Percentiles rank a stretch among this genome's conserved stretches.
These are phyloP conservation scores for Corinectria fuckeliana DNA, from an alignment of 2,329 filamentous ascomycete genomes.

Conservation along the genomic window DNA sequence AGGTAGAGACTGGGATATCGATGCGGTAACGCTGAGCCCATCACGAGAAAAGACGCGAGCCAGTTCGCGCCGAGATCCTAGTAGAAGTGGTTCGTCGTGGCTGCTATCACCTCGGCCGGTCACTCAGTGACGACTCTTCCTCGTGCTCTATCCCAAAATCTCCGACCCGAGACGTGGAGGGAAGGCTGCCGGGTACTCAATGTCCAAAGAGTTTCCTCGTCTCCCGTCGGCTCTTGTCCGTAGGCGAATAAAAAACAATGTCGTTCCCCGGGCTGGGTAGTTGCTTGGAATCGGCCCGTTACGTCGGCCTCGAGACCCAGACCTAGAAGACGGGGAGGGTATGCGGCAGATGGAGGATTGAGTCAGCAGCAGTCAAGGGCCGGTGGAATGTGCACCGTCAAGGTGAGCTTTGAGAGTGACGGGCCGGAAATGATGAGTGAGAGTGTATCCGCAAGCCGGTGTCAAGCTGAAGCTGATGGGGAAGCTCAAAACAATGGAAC, in stretches of 20 bases:
- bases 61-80: constrained; percentile 22
- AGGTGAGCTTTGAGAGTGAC: background rate
- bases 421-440: background rate
- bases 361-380: background rate
- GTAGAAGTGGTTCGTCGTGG: constrained; percentile 17
- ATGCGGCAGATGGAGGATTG: background rate
- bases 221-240: background rate
- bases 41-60: constrained; percentile 30
- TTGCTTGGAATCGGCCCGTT: background rate
- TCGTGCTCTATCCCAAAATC: background rate
- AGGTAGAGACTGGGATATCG: constrained; percentile 13
- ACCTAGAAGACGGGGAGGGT: background rate
- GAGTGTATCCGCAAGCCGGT: background rate
- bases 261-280: background rate
- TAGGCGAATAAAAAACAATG: background rate
- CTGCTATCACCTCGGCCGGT: constrained; percentile 16
- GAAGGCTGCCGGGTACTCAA: background rate
- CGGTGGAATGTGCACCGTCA: background rate
- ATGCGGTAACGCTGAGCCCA: constrained; percentile 27
- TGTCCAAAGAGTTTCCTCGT: background rate
- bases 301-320: background rate
- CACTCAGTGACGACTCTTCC: constrained; percentile 12
- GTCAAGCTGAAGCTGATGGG: background rate
- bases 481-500: background rate
- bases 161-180: background rate